Conservation (phyloP, 2,329 filamentous ascomycete genomes). For the Xylariaceae sp. region DNA sequence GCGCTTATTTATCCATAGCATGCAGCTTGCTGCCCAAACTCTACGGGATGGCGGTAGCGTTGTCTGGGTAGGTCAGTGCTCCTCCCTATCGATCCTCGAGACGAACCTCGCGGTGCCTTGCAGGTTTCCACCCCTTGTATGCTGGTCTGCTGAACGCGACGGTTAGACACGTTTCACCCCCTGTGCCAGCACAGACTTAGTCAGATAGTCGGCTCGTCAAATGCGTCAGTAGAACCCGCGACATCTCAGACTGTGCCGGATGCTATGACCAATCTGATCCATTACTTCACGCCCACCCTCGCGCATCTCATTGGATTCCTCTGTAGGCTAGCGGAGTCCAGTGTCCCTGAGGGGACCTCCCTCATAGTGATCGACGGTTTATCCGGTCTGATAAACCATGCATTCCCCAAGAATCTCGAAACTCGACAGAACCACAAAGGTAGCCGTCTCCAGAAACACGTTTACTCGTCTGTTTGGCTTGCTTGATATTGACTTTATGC, state of each 20-base stretch:
- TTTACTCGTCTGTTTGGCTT: neutral
- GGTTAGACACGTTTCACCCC: slow-evolving; percentile 42
- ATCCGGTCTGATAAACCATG: slow-evolving; percentile 68
- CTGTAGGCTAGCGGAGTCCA: slow-evolving; percentile 56
- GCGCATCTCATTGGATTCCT: slow-evolving; percentile 71
- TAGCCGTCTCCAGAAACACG: slow-evolving; percentile 24
- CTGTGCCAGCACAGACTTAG: slow-evolving; percentile 36
- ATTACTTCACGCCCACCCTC: slow-evolving; percentile 54
- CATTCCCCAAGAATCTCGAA: slow-evolving; percentile 61
- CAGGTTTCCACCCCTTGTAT: slow-evolving; percentile 1
- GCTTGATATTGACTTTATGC: slow-evolving; percentile 11
- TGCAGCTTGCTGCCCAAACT: slow-evolving; percentile 63
- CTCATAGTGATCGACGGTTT: slow-evolving; percentile 75
- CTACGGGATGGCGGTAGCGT: slow-evolving; percentile 58
- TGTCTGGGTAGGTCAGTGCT: slow-evolving; percentile 66
- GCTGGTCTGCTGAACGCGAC: slow-evolving; percentile 13
- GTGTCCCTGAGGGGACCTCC: slow-evolving; percentile 57
- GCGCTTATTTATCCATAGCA: slow-evolving; percentile 42
- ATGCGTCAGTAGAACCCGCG: slow-evolving; percentile 8
- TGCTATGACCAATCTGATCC: slow-evolving; percentile 36
- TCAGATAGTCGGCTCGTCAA: slow-evolving; percentile 23
- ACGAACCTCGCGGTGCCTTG: slow-evolving; percentile 3
- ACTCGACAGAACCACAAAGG: slow-evolving; percentile 35
- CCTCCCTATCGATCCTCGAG: slow-evolving; percentile 6
- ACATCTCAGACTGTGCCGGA: slow-evolving; percentile 8